phyloP scores from a whole-genome alignment of 2,329 filamentous ascomycete genomes.

The Claviceps sp. region DNA sequence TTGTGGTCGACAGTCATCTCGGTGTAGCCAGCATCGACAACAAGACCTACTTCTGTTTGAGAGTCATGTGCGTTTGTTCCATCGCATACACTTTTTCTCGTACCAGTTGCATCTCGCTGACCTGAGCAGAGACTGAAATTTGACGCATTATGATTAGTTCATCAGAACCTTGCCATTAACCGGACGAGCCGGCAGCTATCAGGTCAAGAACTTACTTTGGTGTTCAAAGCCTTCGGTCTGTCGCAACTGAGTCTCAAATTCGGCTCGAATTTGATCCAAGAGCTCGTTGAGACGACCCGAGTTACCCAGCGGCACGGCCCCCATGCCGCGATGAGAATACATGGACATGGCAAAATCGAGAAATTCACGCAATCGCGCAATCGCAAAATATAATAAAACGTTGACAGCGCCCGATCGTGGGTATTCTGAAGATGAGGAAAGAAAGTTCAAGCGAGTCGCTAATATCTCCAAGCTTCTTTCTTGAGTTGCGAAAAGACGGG shows the following conservation, averaged over 20 bases:
- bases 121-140: conserved; percentile 65
- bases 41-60: conserved; percentile 74
- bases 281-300: conserved; percentile 71
- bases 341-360: conserved; percentile 44
- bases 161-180: background rate
- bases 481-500: background rate
- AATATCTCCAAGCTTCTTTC: background rate
- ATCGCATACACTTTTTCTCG: conserved; percentile 86
- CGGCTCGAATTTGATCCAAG: conserved; percentile 75
- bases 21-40: background rate
- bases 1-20: conserved; percentile 2
- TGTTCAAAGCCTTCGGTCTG: conserved; percentile 81
- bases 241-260: conserved; percentile 77
- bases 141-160: background rate
- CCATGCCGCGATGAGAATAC: conserved; percentile 85
- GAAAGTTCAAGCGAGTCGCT: background rate
- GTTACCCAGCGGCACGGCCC: conserved; percentile 46
- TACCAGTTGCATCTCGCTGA: conserved; percentile 91
- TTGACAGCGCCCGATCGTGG: background rate
- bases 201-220: conserved; percentile 55
- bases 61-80: conserved; percentile 74
- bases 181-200: background rate
- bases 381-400: background rate
- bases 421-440: background rate
- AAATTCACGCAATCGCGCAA: background rate